Percentiles rank a stretch among this genome's conserved stretches.
Evolutionary conservation across 805 yeast species (phyloP).

Genomic region (Metschnikowia reukaufii): DNA sequence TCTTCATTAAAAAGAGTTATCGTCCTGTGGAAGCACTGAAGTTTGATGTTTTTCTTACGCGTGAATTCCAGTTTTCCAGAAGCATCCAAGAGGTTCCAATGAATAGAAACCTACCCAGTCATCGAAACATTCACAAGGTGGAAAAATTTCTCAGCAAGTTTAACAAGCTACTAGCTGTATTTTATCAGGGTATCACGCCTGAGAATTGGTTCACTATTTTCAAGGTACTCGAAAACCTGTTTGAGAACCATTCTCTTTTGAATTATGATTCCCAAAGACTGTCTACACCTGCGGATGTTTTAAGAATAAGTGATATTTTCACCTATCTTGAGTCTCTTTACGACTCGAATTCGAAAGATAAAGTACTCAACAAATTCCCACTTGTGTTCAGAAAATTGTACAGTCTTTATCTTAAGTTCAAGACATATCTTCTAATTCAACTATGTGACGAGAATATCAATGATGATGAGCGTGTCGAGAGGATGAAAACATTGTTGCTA

Average conservation of each 20-base stretch:
- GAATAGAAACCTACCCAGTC: slow-evolving; percentile 47
- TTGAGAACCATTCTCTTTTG: slow-evolving; percentile 60
- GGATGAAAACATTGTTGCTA: slow-evolving; percentile 68
- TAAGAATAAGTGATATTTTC: slow-evolving; percentile 68
- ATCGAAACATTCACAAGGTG: slow-evolving; percentile 47
- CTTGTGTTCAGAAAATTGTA: slow-evolving; percentile 64
- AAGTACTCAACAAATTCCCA: slow-evolving; percentile 54
- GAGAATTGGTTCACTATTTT: slow-evolving; percentile 80
- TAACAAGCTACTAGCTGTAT: slow-evolving; percentile 58
- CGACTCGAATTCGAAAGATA: slow-evolving; percentile 43
- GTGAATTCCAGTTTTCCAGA: slow-evolving; percentile 44
- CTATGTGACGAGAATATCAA: slow-evolving; percentile 62
- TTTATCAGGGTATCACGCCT: slow-evolving; percentile 55
- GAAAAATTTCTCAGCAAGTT: slow-evolving; percentile 62
- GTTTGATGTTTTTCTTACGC: slow-evolving; percentile 37
- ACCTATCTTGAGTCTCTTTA: slow-evolving; percentile 63
- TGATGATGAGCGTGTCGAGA: slow-evolving; percentile 57
- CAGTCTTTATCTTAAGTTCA: slow-evolving; percentile 65
- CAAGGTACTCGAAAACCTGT: slow-evolving; percentile 70
- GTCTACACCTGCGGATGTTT: slow-evolving; percentile 49
- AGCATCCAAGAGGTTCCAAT: slow-evolving; percentile 47
- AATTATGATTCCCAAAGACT: slow-evolving; percentile 46
- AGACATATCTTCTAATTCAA: slow-evolving; percentile 61
- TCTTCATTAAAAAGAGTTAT: slow-evolving; percentile 68
- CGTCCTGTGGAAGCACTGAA: slow-evolving; percentile 52